phyloP scores from a whole-genome alignment of 495 filamentous ascomycete genomes.

The Elasticomyces elasticus region DNA sequence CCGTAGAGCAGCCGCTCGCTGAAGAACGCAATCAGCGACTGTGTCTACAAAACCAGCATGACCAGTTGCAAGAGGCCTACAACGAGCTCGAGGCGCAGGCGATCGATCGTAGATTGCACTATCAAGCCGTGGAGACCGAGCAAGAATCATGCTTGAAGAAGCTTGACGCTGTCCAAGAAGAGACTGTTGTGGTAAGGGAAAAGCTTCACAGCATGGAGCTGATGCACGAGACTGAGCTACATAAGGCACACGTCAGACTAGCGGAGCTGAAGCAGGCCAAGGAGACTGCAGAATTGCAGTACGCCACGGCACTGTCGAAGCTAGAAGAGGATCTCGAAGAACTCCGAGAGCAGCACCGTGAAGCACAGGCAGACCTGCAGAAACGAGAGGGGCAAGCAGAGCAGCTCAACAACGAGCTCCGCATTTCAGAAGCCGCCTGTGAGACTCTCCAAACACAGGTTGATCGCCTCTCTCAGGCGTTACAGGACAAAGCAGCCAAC shows the following conservation, averaged over 20 bases:
- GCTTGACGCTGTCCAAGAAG: slow-evolving; percentile 7
- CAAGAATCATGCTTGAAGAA: slow-evolving; percentile 6
- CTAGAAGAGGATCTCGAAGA: slow-evolving; percentile 34
- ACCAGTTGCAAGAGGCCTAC: slow-evolving; percentile 11
- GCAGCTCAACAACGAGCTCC: background rate
- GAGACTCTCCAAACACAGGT: background rate
- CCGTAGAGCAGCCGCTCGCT: slow-evolving; percentile 41
- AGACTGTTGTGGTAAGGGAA: slow-evolving; percentile 2
- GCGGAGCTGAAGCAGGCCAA: background rate
- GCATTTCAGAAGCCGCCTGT: background rate
- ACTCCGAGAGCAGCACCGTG: slow-evolving; percentile 14
- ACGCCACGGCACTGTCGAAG: slow-evolving; percentile 11
- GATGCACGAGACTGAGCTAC: slow-evolving; percentile 5
- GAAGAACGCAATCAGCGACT: slow-evolving; percentile 36
- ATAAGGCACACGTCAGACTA: background rate
- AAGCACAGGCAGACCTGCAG: background rate
- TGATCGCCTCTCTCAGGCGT: background rate
- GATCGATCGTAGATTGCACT: slow-evolving; percentile 8
- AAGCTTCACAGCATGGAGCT: slow-evolving; percentile 15
- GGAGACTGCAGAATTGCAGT: slow-evolving; percentile 12
- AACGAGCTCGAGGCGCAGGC: slow-evolving; percentile 18
- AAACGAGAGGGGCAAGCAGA: background rate
- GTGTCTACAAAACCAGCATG: slow-evolving; percentile 23
- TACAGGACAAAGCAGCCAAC: background rate
- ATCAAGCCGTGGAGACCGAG: slow-evolving; percentile 24